phyloP scores from a whole-genome alignment of 306 rosid species.

The Astragalus glycyphyllos region DNA sequence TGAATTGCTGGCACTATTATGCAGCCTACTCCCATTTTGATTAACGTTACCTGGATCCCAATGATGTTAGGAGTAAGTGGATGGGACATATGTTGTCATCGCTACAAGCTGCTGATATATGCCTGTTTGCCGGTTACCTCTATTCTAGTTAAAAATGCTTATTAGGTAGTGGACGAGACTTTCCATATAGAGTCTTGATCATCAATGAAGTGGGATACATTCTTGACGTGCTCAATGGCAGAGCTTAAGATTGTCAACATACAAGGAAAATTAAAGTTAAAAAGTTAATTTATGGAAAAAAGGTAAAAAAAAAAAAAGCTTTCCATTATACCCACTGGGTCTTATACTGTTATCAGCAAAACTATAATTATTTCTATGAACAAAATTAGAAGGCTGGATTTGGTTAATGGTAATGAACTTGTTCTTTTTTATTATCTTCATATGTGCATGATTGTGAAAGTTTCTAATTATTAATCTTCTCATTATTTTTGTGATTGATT shows the following conservation, averaged over 20 bases:
- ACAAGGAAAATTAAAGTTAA: constrained; percentile 8
- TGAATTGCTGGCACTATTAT: too few species aligned
- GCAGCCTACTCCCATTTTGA: too few species aligned
- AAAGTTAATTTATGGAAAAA: background rate
- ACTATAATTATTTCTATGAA: background rate
- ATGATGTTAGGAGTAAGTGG: too few species aligned
- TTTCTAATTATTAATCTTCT: constrained; percentile 28
- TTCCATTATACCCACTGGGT: background rate
- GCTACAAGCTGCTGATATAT: background rate
- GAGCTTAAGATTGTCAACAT: constrained; percentile 25
- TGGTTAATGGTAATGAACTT: constrained; percentile 2
- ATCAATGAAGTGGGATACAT: constrained; percentile 5
- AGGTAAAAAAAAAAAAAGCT: background rate
- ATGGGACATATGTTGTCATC: too few species aligned
- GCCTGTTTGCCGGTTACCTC: background rate
- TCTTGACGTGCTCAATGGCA: background rate
- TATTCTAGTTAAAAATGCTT: background rate
- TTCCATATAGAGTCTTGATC: background rate
- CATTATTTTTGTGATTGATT: constrained; percentile 16
- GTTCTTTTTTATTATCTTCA: background rate
- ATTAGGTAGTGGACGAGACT: background rate
- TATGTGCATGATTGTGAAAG: constrained; percentile 17
- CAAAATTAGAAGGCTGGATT: background rate
- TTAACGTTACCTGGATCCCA: too few species aligned
- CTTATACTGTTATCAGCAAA: constrained; percentile 12